These are phyloP conservation scores for Dipteronia sinensis DNA, from an alignment of 345 rosid species.

Conservation along the genomic window DNA sequence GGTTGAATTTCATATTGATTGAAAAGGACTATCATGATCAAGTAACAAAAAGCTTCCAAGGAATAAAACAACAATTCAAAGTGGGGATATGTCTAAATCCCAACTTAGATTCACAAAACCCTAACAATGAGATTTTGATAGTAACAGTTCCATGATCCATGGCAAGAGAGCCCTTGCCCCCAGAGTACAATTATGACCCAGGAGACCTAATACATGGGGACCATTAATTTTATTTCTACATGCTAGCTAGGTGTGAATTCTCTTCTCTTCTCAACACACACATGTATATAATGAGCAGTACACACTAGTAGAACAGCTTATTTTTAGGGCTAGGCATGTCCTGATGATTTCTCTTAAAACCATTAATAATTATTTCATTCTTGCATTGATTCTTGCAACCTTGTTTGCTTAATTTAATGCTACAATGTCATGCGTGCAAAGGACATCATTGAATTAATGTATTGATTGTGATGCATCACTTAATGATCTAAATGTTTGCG, in stretches of 20 bases:
- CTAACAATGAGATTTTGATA: slow-evolving; percentile 59
- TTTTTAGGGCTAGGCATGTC: slow-evolving; percentile 29
- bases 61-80: slow-evolving; percentile 34
- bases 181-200: slow-evolving; percentile 54
- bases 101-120: slow-evolving; percentile 57
- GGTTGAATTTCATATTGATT: slow-evolving; percentile 4
- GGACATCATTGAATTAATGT: not conserved
- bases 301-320: slow-evolving; percentile 21
- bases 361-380: not conserved
- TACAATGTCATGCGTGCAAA: not conserved
- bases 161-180: slow-evolving; percentile 36
- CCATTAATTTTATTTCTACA: slow-evolving; percentile 35
- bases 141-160: slow-evolving; percentile 76
- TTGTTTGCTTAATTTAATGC: not conserved
- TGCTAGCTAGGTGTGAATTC: not conserved
- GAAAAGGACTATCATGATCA: slow-evolving; percentile 20
- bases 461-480: not conserved
- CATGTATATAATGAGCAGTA: slow-evolving; percentile 22
- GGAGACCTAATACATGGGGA: slow-evolving; percentile 47
- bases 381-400: not conserved
- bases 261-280: slow-evolving; percentile 10
- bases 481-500: too few relatives aligned
- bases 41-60: slow-evolving; percentile 22
- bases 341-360: not conserved
- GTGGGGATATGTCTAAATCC: slow-evolving; percentile 36